Evolutionary conservation across 768 basidiomycete species (phyloP), one percentile per base, ranked within the genome.

Genomic region (Tylopilus balloui): DNA sequence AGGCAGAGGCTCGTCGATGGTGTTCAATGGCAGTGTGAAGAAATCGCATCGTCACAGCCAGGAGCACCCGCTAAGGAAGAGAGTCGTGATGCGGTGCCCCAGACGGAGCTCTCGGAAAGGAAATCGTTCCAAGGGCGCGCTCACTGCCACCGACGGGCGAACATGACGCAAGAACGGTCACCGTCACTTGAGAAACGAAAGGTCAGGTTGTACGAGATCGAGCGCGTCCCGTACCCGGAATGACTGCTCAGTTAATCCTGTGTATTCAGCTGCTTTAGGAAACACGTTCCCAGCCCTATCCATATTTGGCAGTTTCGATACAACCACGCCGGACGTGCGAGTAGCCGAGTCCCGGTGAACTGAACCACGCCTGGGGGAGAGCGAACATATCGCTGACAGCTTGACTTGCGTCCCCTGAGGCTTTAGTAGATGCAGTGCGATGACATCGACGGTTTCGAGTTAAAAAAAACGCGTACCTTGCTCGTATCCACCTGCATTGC

Each of bases 21-120:
- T 48, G 40, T 42, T 47, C 48, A 17, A 57, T 66, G 64, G 66
- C 66, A 52, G 66, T 67, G 66, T 68, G 66, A 51, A 60, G 49
- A 56, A 58, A 56, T 57, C 51, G 57, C 54, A 51, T 58, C 19
- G 49, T 69, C 66, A 68, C 64, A 64, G 66, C 68, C 66, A 56
- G 64, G 42, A 47, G 42, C 23, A 47, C 47, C 60, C 62, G 66
- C 58, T 57, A 50, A 48, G 59, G 52, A 41, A 37, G 55, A 53
- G 54, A 44, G 55, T 58, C 46, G 55, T 54, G 57, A 62, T 37
- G 64, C 66, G 47, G 67, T 64, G 61, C 32, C 29, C 42, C 45
- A 50, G 48, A 55, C 69, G 66, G 52, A 70, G 48, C 38, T 70
- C 59, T 73, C 36, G 14, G 46, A 59, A 63, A 54, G 50, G 57